Base-by-base conservation (phyloP, 208 protist species). In the Vickermania ingenoplastis region DNA sequence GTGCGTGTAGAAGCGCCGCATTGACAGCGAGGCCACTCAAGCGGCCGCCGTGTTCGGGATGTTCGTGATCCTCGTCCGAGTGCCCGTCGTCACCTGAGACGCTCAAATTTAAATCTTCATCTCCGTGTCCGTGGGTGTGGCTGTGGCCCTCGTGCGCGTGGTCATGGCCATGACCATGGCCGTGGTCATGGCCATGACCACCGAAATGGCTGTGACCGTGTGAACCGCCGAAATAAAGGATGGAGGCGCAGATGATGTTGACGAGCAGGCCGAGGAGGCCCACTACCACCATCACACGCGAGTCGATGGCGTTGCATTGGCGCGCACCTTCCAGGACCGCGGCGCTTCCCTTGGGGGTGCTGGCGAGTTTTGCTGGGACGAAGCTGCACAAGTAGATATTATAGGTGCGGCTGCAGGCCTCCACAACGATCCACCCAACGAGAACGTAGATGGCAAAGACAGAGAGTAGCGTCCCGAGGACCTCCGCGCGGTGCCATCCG, bases 361-460 rank as follows among this genome's bases (percentile, higher is more conserved):
- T 31, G 4, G 53, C 54, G 31, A 71, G 3, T 50, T 65, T 41
- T 7, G 50, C 59, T 2, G 75, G 79, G 7, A 88, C 67, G 23
- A 63, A 74, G 58, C 78, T 80, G 70, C 83, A 91, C 49, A 70
- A 21, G 27, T 74, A 61, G 21, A 91, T 88, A 49, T 79, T 63
- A 60, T 73, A 83, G 2, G 77, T 77, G 21, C 91, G 71, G 31
- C 66, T 66, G 30, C 89, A 51, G 0, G 79, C 86, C 75, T 95
- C 88, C 22, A 91, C 83, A 14, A 88, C 41, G 31, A 96, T 89
- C 69, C 85, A 87, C 21, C 61, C 73, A 5, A 90, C 86, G 0
- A 95, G 62, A 7, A 83, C 80, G 86, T 88, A 96, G 58, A 95
- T 95, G 25, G 86, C 89, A 29, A 96, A 85, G 48, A 95, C 77